Base-by-base conservation (phyloP, 345 rosid genomes). In the Camelina sativa region DNA sequence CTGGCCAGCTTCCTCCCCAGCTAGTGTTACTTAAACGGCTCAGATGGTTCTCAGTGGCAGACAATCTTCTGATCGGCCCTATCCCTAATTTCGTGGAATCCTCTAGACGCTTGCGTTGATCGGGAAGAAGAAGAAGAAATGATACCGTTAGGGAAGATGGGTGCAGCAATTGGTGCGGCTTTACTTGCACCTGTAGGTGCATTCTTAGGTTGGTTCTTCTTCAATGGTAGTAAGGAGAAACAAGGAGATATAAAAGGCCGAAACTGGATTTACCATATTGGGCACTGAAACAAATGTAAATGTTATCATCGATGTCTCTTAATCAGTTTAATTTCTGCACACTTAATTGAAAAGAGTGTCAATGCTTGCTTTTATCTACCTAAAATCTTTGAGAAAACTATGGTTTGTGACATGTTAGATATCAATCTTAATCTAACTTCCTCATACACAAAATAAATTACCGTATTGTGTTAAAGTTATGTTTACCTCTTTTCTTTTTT, bases 61-160 rank as follows among this genome's bases (percentile, higher is more conserved):
- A 85, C 64, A 93, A 93, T 83, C 84, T 44, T 53, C 81, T 93
- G 30, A 13, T 76, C 0, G 95, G 98, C 30, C 88, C 56, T n/a
- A 65, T 93, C 60, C 96, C 97, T 1, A 0, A 0, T 1, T 82
- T 81, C 51, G 0, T 0, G 12, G 12, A 43, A 11, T 11, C 47
- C 86, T 71, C 58, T 93, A 82, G 79, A 70, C 8, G 1, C 28
- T 12, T 90, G 96, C 67, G 13, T n/a, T 55, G 44, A 16, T 19
- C 53, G 1, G 22, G 43, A 41, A 12, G 76, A 40, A 62, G 76
- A 32, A 32, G 34, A 32, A 32, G 34, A 32, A 32, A 32, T 5
- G 0, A 28, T 62, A 23, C 5, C n/a, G 48, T 54, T 52, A 4
- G 90, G 93, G 74, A 76, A 86, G 72, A 86, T 85, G 3, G 41